Evolutionary conservation across 108 stramenopile genomes (phyloP), one percentile per base, ranked within the genome.

Genomic region (Skeletonema costatum): DNA sequence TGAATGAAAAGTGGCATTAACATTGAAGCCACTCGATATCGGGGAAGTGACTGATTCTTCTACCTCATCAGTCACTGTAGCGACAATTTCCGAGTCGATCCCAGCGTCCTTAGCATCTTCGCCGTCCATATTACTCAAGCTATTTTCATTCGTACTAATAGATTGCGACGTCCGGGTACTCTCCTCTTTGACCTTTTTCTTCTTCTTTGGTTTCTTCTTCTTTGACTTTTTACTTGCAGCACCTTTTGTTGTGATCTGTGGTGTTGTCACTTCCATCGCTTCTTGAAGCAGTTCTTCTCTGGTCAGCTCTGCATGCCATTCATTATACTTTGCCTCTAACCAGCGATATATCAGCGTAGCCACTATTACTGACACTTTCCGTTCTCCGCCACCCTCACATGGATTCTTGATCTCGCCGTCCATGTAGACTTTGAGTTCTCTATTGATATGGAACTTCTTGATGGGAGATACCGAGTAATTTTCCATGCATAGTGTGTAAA

Each of bases 231-330:
- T 76, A 19, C 44, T 60, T 14, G 21, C 56, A 11, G 56, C 88
- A 13, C 68, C 66, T 17, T 14, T 63, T 21, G 33, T 29, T 17
- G 44, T 25, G 60, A 60, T 53, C 11, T 56, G 14, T 29, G 38
- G 65, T 16, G 19, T 12, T 29, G 61, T 68, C 33, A 42, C 17
- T 17, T 75, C 75, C 60, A 85, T 80, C 39, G 79, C 81, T 56
- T 56, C 53, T 68, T 62, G 67, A 36, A 94, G 61, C 38, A 94
- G 68, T 73, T 94, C 93, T 53, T 83, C 74, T 50, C 83, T 77
- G 5, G 90, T 89, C 60, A 86, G 35, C 65, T 92, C 90, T 29
- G 93, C 90, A 73, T 88, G 86, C 93, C 93, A 94, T 65, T 89
- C 89, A 46, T 77, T 84, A 75, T 84, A 94, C 29, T 83, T 87